Evolutionary conservation across 805 yeast genomes (phyloP), one percentile per base, ranked within the genome.

Genomic region (Candida koratica): DNA sequence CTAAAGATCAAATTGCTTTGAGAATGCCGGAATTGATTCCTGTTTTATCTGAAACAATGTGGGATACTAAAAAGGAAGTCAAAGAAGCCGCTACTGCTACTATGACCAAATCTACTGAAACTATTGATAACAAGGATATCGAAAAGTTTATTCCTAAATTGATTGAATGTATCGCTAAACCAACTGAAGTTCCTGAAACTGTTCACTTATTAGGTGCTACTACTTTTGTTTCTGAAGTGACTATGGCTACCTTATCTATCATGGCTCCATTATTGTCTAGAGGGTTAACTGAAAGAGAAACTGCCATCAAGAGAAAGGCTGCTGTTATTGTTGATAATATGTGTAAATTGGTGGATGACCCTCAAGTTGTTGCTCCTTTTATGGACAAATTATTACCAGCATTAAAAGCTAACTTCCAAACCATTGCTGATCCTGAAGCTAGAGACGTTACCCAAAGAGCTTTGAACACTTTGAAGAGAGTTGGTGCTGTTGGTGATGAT

Each of bases 301-400:
- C 99, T 55, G 77, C 97, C 57, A 93, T 93, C 79, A 93, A 93
- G 85, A 89, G 99, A 81, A 93, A 93, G 79, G 84, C 97, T 62
- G 98, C 98, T 56, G 98, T 93, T 67, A 93, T 93, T 72, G 84
- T 90, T 61, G 99, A 93, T 72, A 93, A 93, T 95, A 93, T 93
- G 99, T 93, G 98, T 85, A 93, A 93, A 75, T 86, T 93, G 72
- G 99, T 93, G 76, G 98, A 93, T 67, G 98, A 93, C 69, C 98
- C 98, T 57, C 97, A 93, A 77, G 94, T 93, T 64, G 95, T 93
- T 73, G 99, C 97, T 77, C 98, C 99, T 53, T 93, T 93, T 86
- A 75, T 93, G 83, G 75, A 77, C 72, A 84, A 83, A 66, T 81
- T 93, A 61, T 84, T 87, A 77, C 99, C 99, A 67, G 85, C 96